A percentile compares a stretch with the other conserved stretches of the same genome.
Evolutionary conservation across 306 rosid species (phyloP).

Genomic region (Corylus avellana): DNA sequence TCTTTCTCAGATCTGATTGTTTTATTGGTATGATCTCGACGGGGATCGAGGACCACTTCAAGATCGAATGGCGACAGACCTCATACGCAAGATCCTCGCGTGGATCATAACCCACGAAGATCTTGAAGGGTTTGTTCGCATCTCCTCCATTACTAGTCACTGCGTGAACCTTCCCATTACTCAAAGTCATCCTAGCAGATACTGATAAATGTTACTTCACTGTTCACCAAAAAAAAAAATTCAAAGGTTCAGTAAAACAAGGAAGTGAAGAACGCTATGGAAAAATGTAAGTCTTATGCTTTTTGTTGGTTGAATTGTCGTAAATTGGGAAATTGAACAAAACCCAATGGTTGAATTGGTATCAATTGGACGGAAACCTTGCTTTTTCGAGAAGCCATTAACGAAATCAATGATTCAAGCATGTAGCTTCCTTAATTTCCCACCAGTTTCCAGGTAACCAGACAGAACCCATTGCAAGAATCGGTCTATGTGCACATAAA

Average conservation of each 20-base stretch:
- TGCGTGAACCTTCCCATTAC: slow-evolving; percentile 37
- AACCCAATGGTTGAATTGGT: neutral
- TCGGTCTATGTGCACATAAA: neutral
- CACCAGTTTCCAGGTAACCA: neutral
- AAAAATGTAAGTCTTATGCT: neutral
- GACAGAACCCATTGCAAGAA: neutral
- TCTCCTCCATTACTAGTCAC: slow-evolving; percentile 25
- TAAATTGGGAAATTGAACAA: neutral
- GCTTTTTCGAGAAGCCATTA: neutral
- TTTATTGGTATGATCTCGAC: slow-evolving; percentile 63
- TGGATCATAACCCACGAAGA: slow-evolving; percentile 70
- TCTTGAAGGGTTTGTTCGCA: slow-evolving; percentile 44
- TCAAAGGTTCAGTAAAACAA: neutral
- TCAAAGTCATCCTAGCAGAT: slow-evolving; percentile 41
- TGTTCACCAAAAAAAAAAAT: slow-evolving; percentile 10
- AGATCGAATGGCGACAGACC: slow-evolving; percentile 59
- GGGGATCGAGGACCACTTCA: slow-evolving; percentile 61
- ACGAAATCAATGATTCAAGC: neutral
- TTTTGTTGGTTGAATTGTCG: neutral
- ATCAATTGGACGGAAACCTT: neutral
- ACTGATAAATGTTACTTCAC: slow-evolving; percentile 12
- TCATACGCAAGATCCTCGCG: slow-evolving; percentile 60
- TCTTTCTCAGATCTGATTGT: slow-evolving; percentile 63
- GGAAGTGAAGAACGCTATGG: neutral
- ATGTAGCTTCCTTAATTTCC: neutral